These are phyloP conservation scores for Lasiodiplodia sp. DNA, from an alignment of 2,329 filamentous ascomycete species.

Conservation along the genomic window DNA sequence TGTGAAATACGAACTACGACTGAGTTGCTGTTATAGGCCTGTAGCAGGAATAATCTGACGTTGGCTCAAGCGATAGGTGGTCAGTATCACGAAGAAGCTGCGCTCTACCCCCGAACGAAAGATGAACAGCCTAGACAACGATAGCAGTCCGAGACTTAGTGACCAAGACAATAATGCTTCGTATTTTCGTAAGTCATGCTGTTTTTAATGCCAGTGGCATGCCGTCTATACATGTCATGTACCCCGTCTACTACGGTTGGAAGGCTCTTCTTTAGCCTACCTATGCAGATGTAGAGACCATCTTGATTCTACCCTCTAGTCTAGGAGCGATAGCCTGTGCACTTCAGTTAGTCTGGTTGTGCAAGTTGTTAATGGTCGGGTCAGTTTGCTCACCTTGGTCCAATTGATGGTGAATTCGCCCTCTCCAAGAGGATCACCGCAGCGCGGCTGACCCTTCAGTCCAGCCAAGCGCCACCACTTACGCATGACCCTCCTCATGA, in stretches of 20 bases:
- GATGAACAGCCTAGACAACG: background rate
- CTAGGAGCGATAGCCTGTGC: conserved; percentile 72
- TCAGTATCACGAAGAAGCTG: background rate
- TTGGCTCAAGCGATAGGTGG: background rate
- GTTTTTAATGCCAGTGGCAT: background rate
- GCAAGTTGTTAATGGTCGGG: background rate
- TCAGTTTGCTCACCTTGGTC: conserved; percentile 61
- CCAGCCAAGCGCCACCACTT: conserved; percentile 77
- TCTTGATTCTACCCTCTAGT: conserved; percentile 75
- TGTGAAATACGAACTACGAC: background rate
- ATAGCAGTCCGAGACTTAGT: background rate
- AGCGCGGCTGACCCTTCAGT: conserved; percentile 58
- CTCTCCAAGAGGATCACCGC: conserved; percentile 65
- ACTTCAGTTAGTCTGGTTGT: background rate
- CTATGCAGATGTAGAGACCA: conserved; percentile 11
- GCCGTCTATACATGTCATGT: conserved; percentile 12
- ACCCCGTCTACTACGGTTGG: background rate
- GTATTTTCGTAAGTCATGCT: conserved; percentile 14
- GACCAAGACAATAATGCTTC: background rate
- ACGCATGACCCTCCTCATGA: conserved; percentile 72
- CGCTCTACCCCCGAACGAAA: background rate
- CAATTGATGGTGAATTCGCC: conserved; percentile 70
- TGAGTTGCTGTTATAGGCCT: background rate
- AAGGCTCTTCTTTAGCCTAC: background rate
- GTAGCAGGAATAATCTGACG: background rate